A percentile compares a stretch with the other conserved stretches of the same genome.
Evolutionary conservation across 768 basidiomycete species (phyloP).

Genomic region (Asterophora parasitica): DNA sequence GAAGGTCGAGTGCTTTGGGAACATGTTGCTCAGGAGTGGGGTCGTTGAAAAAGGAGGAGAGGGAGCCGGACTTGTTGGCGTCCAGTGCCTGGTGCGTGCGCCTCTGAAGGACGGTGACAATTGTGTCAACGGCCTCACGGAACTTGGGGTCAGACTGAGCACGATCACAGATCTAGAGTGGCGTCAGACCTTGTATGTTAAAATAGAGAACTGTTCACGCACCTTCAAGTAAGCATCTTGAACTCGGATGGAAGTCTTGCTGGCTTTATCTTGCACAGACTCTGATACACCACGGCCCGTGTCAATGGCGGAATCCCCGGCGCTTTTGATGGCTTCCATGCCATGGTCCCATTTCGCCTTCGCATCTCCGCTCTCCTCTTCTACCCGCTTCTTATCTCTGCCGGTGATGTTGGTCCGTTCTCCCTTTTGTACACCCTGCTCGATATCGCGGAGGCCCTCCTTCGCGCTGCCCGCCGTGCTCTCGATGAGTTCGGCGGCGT

Average conservation of each 20-base stretch:
- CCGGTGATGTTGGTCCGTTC: slow-evolving; percentile 51
- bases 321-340: slow-evolving; percentile 60
- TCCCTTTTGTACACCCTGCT: slow-evolving; percentile 56
- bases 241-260: slow-evolving; percentile 38
- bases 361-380: slow-evolving; percentile 42
- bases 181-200: background rate
- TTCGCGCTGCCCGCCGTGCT: slow-evolving; percentile 47
- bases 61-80: slow-evolving; percentile 38
- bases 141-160: slow-evolving; percentile 61
- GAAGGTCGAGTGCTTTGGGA: slow-evolving; percentile 43
- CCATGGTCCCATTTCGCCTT: slow-evolving; percentile 59
- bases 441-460: slow-evolving; percentile 47
- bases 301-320: slow-evolving; percentile 54
- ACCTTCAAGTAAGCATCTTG: slow-evolving; percentile 54
- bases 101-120: slow-evolving; percentile 53
- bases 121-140: slow-evolving; percentile 47
- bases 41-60: slow-evolving; percentile 56
- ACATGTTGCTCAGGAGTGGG: slow-evolving; percentile 61
- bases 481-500: slow-evolving; percentile 59
- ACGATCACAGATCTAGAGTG: slow-evolving; percentile 54
- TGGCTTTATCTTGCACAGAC: slow-evolving; percentile 38
- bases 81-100: slow-evolving; percentile 54
- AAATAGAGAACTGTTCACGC: too few relatives aligned
- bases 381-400: slow-evolving; percentile 42
- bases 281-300: slow-evolving; percentile 39